Conservation (phyloP, 805 yeast genomes). For the Candida verbasci region DNA sequence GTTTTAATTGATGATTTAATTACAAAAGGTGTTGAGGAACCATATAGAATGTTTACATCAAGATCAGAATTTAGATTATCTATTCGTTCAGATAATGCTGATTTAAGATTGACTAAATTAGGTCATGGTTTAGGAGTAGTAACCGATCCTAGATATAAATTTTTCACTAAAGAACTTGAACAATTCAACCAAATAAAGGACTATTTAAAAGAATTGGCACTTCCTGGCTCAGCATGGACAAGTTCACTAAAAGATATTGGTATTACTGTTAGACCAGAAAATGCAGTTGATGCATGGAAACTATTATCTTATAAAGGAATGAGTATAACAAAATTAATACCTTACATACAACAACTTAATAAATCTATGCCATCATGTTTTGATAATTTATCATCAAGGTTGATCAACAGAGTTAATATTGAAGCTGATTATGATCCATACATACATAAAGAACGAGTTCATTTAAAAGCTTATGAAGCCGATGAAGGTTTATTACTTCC, state of each 20-base stretch:
- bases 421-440: constrained; percentile 84
- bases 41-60: constrained; percentile 96
- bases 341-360: constrained; percentile 15
- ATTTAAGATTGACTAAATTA: constrained; percentile 66
- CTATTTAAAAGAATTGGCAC: constrained; percentile 39
- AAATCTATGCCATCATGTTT: constrained; percentile 21
- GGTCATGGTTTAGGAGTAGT: constrained; percentile 71
- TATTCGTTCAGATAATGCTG: constrained; percentile 93
- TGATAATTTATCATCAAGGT: constrained; percentile 28
- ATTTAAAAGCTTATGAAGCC: constrained; percentile 71
- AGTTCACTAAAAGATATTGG: constrained; percentile 39
- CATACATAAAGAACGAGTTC: constrained; percentile 65
- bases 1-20: constrained; percentile 90
- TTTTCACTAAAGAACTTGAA: constrained; percentile 40
- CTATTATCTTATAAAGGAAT: constrained; percentile 55
- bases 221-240: constrained; percentile 65
- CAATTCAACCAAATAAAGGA: constrained; percentile 42
- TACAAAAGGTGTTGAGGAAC: constrained; percentile 94
- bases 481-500: constrained; percentile 83
- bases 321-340: constrained; percentile 23
- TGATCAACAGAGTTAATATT: constrained; percentile 60
- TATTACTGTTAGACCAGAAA: constrained; percentile 43
- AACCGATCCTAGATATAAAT: constrained; percentile 50
- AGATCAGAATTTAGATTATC: constrained; percentile 90
- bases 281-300: constrained; percentile 58